Evolutionary conservation across 2,329 filamentous ascomycete species (phyloP), one percentile per base, ranked within the genome.

Genomic region (Penicillium sp.): DNA sequence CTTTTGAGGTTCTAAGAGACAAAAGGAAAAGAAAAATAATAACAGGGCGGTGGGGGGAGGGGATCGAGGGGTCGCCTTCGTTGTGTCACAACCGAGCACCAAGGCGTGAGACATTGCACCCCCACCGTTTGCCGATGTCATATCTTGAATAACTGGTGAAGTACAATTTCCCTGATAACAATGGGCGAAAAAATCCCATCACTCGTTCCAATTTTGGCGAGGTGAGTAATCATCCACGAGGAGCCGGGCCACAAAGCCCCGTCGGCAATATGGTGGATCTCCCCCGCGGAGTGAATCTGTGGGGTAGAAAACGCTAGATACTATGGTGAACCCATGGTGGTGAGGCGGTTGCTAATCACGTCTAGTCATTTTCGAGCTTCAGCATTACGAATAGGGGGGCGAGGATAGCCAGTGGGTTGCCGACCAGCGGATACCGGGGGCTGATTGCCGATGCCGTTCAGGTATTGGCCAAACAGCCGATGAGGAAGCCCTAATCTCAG

Each of bases 211-310:
- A 19, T 39, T 47, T 57, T 55, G 48, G 48, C 48, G 51, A 58
- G 47, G 5, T 43, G 24, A 16, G 14, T 19, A 28, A 14, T 43
- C 23, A 28, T 43, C n/a, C 13, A 26, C 16, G 1, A 43, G 23
- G 28, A 28, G 11, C 21, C n/a, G n/a, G n/a, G n/a, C n/a, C n/a
- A n/a, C 33, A 21, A 23, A 3, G 36, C 21, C 39, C 45, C 13
- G 24, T 59, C 58, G 55, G 55, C 55, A 55, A 55, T 42, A n/a
- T 34, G 23, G 52, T 55, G 58, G 55, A 33, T 55, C 54, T 21
- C 47, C 60, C 60, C 60, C 62, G 51, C 48, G 58, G 42, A 54
- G 57, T 54, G 29, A 54, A 53, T 59, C 53, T 62, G 62, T 59
- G 62, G 62, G 63, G 60, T 54, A 61, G 24, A 49, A 46, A 52